These are phyloP conservation scores for Diatrype stigma DNA, from an alignment of 2,329 filamentous ascomycete species.

Conservation along the genomic window DNA sequence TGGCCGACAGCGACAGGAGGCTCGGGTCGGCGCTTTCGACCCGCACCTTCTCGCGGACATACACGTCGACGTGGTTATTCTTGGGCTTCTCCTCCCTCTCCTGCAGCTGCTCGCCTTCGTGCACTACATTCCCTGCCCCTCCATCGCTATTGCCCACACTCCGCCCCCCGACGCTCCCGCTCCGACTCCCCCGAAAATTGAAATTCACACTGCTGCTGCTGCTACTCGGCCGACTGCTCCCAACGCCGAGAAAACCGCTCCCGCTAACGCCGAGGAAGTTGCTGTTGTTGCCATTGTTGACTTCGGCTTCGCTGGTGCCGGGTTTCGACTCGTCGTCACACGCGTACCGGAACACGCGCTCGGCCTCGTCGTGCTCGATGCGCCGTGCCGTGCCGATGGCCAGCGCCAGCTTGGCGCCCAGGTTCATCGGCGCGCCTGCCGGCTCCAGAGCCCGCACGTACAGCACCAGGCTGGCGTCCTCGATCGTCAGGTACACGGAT, in stretches of 20 bases:
- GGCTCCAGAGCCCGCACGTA: conserved; percentile 67
- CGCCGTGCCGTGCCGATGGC: conserved; percentile 63
- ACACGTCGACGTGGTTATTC: conserved; percentile 54
- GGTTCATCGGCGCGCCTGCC: conserved; percentile 55
- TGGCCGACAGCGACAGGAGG: conserved; percentile 76
- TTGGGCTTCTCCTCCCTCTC: background rate
- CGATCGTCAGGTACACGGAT: conserved; percentile 69
- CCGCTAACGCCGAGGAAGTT: background rate
- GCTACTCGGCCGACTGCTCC: too few relatives aligned
- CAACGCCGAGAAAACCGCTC: background rate
- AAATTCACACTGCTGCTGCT: background rate
- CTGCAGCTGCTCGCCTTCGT: conserved; percentile 2
- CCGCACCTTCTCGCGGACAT: conserved; percentile 82
- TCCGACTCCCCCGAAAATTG: background rate
- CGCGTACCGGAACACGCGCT: conserved; percentile 65
- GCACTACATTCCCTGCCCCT: background rate
- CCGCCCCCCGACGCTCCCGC: background rate
- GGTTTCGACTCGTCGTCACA: conserved; percentile 13
- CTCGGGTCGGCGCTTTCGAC: conserved; percentile 88
- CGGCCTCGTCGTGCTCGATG: conserved; percentile 74
- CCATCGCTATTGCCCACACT: background rate
- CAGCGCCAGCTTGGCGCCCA: conserved; percentile 64
- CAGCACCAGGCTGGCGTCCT: conserved; percentile 66
- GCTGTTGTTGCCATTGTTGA: conserved; percentile 3
- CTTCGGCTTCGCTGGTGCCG: conserved; percentile 11